Conservation (phyloP, 441 rosid genomes). For the Populus hybrid region DNA sequence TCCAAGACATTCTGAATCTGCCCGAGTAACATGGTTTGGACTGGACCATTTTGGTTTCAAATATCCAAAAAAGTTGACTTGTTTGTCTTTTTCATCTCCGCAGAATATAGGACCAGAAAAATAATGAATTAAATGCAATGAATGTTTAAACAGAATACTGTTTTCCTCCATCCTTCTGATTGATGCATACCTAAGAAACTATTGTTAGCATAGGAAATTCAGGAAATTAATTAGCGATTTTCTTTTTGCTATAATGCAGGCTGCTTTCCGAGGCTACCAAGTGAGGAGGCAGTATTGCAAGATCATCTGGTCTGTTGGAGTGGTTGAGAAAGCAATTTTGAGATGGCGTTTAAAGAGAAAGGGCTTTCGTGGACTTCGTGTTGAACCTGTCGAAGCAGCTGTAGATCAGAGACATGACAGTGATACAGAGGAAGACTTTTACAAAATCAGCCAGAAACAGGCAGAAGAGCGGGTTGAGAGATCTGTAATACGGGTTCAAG, state of each 20-base stretch:
- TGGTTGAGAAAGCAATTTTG: slow-evolving; percentile 83
- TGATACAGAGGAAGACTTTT: slow-evolving; percentile 76
- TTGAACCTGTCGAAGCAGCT: slow-evolving; percentile 32
- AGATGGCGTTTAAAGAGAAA: slow-evolving; percentile 95
- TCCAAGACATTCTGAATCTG: background rate
- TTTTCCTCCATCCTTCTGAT: background rate
- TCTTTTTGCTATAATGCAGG: slow-evolving; percentile 42
- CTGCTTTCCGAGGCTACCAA: slow-evolving; percentile 82
- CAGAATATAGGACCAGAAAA: background rate
- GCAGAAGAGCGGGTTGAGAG: slow-evolving; percentile 91
- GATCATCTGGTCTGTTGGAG: slow-evolving; percentile 94
- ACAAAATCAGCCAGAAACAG: slow-evolving; percentile 70
- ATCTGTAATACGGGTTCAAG: slow-evolving; percentile 80
- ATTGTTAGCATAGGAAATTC: background rate
- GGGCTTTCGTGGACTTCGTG: slow-evolving; percentile 87
- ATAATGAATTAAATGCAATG: background rate
- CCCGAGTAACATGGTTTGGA: background rate
- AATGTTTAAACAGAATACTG: background rate
- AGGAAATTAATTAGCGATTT: background rate
- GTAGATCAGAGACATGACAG: slow-evolving; percentile 33
- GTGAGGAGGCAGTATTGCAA: slow-evolving; percentile 78
- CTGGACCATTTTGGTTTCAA: background rate
- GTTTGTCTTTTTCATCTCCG: background rate
- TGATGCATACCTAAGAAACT: background rate
- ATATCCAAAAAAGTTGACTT: background rate